A percentile compares a stretch with the other conserved stretches of the same genome.
These are phyloP conservation scores for Alopecurus myosuroides DNA, from an alignment of 176 grass and related monocot species.

Conservation along the genomic window DNA sequence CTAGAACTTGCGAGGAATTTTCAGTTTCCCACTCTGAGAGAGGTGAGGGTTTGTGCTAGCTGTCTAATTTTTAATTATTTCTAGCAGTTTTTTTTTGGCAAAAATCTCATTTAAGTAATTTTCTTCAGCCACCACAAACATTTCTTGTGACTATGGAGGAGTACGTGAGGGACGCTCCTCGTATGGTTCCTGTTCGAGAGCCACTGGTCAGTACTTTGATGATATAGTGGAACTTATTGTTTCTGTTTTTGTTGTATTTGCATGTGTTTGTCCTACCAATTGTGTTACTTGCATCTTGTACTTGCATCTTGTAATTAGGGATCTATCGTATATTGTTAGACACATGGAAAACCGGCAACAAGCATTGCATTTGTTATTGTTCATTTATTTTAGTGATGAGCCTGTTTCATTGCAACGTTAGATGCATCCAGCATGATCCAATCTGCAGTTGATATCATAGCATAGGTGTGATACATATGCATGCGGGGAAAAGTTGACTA, in stretches of 20 bases:
- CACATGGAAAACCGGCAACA: neutral
- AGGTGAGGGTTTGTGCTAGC: conserved; percentile 44
- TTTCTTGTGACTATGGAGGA: conserved; percentile 98
- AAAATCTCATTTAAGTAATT: conserved; percentile 27
- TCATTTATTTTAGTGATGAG: neutral
- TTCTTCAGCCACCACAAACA: conserved; percentile 90
- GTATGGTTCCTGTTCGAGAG: conserved; percentile 81
- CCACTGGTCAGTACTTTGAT: conserved; percentile 60
- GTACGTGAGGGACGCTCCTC: conserved; percentile 92
- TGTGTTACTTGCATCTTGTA: neutral
- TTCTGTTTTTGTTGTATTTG: neutral
- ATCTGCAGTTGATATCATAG: neutral
- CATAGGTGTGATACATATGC: neutral
- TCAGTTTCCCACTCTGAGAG: conserved; percentile 94
- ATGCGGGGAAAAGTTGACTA: neutral
- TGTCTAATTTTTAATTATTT: neutral
- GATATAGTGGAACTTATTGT: neutral
- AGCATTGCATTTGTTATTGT: conserved; percentile 10
- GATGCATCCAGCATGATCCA: neutral
- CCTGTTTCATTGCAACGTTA: neutral
- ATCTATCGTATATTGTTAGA: neutral
- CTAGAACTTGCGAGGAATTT: conserved; percentile 97
- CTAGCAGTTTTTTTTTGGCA: neutral
- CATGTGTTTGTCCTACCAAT: neutral
- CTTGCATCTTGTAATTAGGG: neutral